Evolutionary conservation across 2,329 filamentous ascomycete genomes (phyloP), one percentile per base, ranked within the genome.

Genomic region (Fonsecaea pugnacius): DNA sequence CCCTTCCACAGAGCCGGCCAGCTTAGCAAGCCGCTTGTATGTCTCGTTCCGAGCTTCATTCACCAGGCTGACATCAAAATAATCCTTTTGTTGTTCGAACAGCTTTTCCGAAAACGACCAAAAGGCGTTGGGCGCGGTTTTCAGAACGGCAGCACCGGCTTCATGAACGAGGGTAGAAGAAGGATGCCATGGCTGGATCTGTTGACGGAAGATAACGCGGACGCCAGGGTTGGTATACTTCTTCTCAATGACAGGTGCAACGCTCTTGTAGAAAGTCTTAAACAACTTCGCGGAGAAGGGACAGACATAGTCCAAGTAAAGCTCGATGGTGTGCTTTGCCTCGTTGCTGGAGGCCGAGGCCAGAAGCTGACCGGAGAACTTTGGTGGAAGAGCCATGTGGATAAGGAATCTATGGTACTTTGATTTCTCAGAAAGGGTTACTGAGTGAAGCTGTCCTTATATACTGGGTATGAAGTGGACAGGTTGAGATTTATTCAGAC

Each of bases 101-200:
- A 96, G 83, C 6, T 82, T 85, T 46, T 83, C 83, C 76, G 87
- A 91, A 77, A 94, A 97, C 16, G 84, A 81, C 87, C 89, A 96
- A 83, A 96, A 98, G 70, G 87, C 87, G 18, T 83, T 81, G 0
- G 91, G 89, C 2, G 86, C 81, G 6, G 91, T 77, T 58, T 84
- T 85, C 70, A 94, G 83, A 1, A 97, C 91, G 2, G 92, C 94
- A 35, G 92, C 85, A 3, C 83, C 93, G 35, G 92, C 90, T 83
- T 98, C 94, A 62, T 81, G 78, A 8, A 74, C 74, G 10, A 92
- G 83, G 6, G 90, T 92, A 46, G 87, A 92, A 21, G 90, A 92
- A 1, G 94, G 94, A 79, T 98, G 93, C 94, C 94, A 96, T 14
- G 92, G 92, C 80, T 96, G 92, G 73, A 97, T 87, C 76, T 96